phyloP scores from a whole-genome alignment of 192 early-diverging fungal genomes.

The Umbelopsis isabellina region DNA sequence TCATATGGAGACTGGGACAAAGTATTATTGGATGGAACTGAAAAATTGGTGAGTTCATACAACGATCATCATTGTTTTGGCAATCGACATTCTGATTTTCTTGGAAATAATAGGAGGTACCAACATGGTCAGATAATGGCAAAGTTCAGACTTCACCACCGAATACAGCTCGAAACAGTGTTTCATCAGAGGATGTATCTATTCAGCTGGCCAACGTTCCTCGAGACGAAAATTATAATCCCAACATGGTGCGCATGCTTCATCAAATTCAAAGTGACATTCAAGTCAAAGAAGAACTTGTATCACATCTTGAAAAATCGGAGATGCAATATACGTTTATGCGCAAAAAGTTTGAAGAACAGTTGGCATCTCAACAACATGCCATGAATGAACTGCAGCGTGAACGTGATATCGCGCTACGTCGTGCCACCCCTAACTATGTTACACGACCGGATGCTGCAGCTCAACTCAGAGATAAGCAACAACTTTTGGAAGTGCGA shows the following conservation, averaged over 20 bases:
- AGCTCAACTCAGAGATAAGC: constrained; percentile 40
- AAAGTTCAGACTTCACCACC: neutral
- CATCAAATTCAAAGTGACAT: constrained; percentile 65
- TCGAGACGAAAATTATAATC: constrained; percentile 25
- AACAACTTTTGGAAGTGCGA: constrained; percentile 51
- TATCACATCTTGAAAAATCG: constrained; percentile 55
- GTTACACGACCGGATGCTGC: constrained; percentile 45
- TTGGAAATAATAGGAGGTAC: constrained; percentile 23
- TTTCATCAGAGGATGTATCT: constrained; percentile 1
- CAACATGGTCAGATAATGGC: constrained; percentile 30
- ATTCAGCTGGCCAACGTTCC: constrained; percentile 8
- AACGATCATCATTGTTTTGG: constrained; percentile 4
- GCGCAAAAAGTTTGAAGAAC: constrained; percentile 71
- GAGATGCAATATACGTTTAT: constrained; percentile 62
- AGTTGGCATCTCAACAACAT: constrained; percentile 61
- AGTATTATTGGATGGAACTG: constrained; percentile 6
- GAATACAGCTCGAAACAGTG: neutral
- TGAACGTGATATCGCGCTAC: constrained; percentile 68
- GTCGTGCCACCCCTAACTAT: constrained; percentile 42
- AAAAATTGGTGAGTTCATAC: neutral
- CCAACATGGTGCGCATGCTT: constrained; percentile 45
- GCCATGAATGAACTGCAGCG: constrained; percentile 55
- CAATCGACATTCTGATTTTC: neutral
- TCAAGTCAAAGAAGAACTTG: constrained; percentile 62
- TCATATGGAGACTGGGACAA: constrained; percentile 17